phyloP scores from a whole-genome alignment of 768 basidiomycete genomes.

The Mrakia gelida region DNA sequence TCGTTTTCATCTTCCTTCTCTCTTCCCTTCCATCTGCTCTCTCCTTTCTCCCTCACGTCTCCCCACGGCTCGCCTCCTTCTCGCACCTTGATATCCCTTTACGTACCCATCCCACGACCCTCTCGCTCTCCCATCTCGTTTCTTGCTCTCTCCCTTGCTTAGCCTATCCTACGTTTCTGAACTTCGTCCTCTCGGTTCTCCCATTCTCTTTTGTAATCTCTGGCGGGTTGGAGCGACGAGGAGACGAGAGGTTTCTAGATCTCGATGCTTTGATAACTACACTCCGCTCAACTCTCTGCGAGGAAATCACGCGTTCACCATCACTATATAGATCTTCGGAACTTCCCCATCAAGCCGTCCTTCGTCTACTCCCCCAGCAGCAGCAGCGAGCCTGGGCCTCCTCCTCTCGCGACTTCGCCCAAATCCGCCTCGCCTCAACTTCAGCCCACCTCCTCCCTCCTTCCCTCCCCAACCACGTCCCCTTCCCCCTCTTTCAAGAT shows the following conservation, averaged over 20 bases:
- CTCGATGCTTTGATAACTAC: not conserved
- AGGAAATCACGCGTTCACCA: too few species aligned
- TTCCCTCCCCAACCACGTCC: not conserved
- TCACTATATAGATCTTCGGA: too few species aligned
- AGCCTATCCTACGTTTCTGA: not conserved
- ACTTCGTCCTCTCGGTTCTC: not conserved
- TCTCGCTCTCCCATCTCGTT: not conserved
- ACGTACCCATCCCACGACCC: not conserved
- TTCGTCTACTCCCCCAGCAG: too few species aligned
- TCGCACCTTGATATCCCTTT: not conserved
- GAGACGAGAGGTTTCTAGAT: not conserved
- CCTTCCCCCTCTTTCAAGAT: not conserved
- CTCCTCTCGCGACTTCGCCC: too few species aligned
- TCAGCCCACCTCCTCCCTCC: not conserved
- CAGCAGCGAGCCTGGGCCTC: not conserved
- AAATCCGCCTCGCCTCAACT: not conserved
- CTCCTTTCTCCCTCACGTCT: not conserved
- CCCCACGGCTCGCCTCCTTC: not conserved
- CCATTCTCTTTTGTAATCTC: not conserved
- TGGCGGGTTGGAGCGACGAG: not conserved
- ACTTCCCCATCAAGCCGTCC: too few species aligned
- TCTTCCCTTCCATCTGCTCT: constrained; percentile 61
- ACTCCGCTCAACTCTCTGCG: not conserved
- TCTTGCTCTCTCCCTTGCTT: not conserved
- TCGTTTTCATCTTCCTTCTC: constrained; percentile 53